Evolutionary conservation across 2,329 filamentous ascomycete genomes (phyloP), one percentile per base, ranked within the genome.

Genomic region (Sarocladiaceae sp.): DNA sequence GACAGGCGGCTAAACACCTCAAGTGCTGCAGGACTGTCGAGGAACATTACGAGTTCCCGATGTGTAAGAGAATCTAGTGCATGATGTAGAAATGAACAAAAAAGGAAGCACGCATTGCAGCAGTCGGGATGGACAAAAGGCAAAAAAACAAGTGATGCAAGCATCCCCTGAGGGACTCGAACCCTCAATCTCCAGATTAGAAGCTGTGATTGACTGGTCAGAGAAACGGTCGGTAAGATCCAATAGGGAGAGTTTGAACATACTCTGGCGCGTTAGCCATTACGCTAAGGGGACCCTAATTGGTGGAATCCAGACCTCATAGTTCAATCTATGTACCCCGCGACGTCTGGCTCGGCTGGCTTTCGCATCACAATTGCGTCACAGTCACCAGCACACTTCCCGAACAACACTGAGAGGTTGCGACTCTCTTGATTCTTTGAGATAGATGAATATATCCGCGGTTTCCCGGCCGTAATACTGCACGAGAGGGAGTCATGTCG

Each of bases 211-310:
- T 48, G 12, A 12, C 15, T 18, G 26, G 44, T 48, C 28, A 48
- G 44, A 48, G 3, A 11, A 29, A 6, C 28, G 37, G 7, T 40
- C 40, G 26, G 11, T 20, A 17, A 26, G 3, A 48, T 48, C 44
- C 44, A 48, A 48, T 20, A 33, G 44, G 44, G 25, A 48, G 44
- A 48, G 44, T 48, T 26, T 31, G 18, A 48, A 48, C 44, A 48
- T 48, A 48, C 44, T 48, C 44, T 48, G 44, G 44, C 44, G 44
- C 44, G 44, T 48, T 48, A 48, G 44, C 44, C 44, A 48, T 48
- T 48, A 48, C 44, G 44, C 44, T 48, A 48, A 48, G 44, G 44
- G 44, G 44, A 48, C 44, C 44, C 44, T 48, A 48, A 48, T 48
- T 48, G 44, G 44, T 48, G 44, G 11, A 18, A 18, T 25, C 17